Base-by-base conservation (phyloP, 2,329 filamentous ascomycete genomes). In the Calonectria fujianensis region DNA sequence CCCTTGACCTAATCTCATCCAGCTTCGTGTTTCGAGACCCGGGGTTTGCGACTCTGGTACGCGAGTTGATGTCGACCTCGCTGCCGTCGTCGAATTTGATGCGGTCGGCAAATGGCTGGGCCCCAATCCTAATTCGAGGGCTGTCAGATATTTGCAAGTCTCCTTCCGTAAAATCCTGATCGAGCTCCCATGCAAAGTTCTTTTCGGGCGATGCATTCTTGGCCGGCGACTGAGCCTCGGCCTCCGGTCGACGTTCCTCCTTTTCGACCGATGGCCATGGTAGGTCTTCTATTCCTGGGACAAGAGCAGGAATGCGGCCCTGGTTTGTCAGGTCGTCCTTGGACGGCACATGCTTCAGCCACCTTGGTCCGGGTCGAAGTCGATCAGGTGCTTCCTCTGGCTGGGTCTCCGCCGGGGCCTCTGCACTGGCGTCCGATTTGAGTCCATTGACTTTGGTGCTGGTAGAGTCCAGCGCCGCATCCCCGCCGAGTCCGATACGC, bases 91-190 rank as follows among this genome's bases (percentile, higher is more conserved):
- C 80, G 37, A 84, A 83, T 10, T 80, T 77, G 8, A 84, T 81
- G 14, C 84, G 83, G 64, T 82, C 82, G 14, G 81, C 84, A 70
- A 85, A 85, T 1, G 83, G 86, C 37, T 83, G 82, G 37, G 82
- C 82, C 32, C 78, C 82, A 29, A 87, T 82, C 35, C 82, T 84
- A 67, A 91, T 86, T 39, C 89, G 87, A n/a, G 90, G 90, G 75
- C 90, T 92, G 75, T 89, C 85, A 0, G 90, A 92, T 41, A 90
- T 80, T 72, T 91, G 89, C 50, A 91, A 74, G 73, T 91, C 90
- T 52, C 87, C 86, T 14, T 87, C 90, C 0, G 90, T 91, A 76
- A 92, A 91, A 70, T 92, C 90, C 7, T 88, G 87, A 41, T 92
- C 90, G 9, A 91, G 82, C 71, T 91, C 84, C 90, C 90, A 92